phyloP scores from a whole-genome alignment of 371 early-diverging fungal species.

The Gilbertella persicaria region DNA sequence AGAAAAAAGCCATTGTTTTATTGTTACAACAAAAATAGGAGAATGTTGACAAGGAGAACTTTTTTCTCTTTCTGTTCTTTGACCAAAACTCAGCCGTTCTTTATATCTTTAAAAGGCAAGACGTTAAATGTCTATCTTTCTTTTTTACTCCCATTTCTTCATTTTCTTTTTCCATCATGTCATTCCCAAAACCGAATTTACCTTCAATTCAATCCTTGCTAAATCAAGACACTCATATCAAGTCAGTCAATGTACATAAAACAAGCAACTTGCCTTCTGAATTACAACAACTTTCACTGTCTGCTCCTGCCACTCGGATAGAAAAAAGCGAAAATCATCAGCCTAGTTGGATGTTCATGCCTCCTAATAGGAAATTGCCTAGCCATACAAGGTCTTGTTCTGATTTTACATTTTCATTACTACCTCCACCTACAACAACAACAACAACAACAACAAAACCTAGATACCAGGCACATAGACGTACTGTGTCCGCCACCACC shows the following conservation, averaged over 20 bases:
- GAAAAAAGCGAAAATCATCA: slow-evolving; percentile 13
- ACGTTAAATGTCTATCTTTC: background rate
- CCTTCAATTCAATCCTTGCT: slow-evolving; percentile 32
- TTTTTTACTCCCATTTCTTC: slow-evolving; percentile 5
- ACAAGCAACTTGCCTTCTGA: slow-evolving; percentile 28
- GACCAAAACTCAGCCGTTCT: no score
- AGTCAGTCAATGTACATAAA: background rate
- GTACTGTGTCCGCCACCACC: slow-evolving; percentile 27
- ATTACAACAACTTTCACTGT: slow-evolving; percentile 28
- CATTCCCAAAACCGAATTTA: slow-evolving; percentile 22
- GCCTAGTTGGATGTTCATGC: slow-evolving; percentile 23
- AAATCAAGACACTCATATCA: slow-evolving; percentile 1
- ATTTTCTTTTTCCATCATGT: slow-evolving; percentile 14
- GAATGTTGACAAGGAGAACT: no score
- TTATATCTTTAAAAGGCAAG: no score
- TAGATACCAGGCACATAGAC: slow-evolving; percentile 23
- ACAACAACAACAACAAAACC: background rate
- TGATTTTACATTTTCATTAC: background rate
- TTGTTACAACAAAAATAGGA: no score
- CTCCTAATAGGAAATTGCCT: background rate
- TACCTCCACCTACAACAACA: no score
- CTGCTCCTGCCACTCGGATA: slow-evolving; percentile 13
- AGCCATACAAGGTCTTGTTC: slow-evolving; percentile 26
- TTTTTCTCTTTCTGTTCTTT: no score
- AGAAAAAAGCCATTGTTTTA: no score